Evolutionary conservation across 129 eudicot genomes (phyloP).

Genomic region (Silybum marianum): DNA sequence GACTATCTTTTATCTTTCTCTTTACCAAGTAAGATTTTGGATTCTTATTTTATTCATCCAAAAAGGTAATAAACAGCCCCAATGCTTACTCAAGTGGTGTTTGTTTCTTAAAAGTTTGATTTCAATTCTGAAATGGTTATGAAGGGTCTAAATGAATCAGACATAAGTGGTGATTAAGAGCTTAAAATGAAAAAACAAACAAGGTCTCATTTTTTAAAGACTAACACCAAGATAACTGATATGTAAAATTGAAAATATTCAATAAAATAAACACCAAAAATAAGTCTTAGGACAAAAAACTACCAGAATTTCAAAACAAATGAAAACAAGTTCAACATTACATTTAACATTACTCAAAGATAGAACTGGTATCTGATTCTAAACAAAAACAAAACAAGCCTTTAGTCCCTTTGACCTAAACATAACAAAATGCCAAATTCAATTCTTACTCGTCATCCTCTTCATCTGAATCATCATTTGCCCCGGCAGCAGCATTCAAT

Average conservation of each 20-base stretch:
- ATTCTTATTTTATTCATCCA: too few species aligned
- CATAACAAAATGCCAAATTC: slow-evolving; percentile 7
- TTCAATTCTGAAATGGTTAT: too few species aligned
- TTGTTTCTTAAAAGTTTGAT: too few species aligned
- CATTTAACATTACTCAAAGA: slow-evolving; percentile 25
- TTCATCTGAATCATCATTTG: slow-evolving; percentile 61
- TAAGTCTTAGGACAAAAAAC: slow-evolving; percentile 3
- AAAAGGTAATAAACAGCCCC: too few species aligned
- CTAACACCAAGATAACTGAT: too few species aligned
- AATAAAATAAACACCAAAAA: not conserved
- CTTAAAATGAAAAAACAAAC: too few species aligned
- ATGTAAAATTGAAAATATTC: not conserved
- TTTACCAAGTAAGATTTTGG: too few species aligned
- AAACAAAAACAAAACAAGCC: slow-evolving; percentile 27
- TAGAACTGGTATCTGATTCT: slow-evolving; percentile 17
- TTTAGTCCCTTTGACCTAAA: slow-evolving; percentile 27
- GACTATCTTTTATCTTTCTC: too few species aligned
- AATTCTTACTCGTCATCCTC: slow-evolving; percentile 58
- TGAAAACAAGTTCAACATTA: slow-evolving; percentile 30
- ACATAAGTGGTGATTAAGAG: too few species aligned
- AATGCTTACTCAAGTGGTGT: too few species aligned
- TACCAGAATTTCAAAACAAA: slow-evolving; percentile 15
- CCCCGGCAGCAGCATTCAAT: slow-evolving; percentile 69
- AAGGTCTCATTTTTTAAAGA: too few species aligned
- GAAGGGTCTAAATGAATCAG: too few species aligned